Evolutionary conservation across 164 flowering plant genomes (phyloP), one percentile per base, ranked within the genome.

Genomic region (Echeveria elegans): DNA sequence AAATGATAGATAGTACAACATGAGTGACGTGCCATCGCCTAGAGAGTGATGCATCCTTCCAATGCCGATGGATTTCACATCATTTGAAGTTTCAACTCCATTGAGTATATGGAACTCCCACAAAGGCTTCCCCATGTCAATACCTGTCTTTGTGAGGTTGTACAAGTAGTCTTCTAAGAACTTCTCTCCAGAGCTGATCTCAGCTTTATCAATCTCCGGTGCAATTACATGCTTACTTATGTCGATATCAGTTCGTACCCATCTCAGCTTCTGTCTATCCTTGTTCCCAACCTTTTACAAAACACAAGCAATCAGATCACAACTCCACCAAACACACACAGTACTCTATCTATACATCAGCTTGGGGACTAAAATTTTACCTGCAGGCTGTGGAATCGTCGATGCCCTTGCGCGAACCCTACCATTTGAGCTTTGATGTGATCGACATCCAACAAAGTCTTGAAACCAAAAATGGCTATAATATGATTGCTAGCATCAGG

Each of bases 101-200:
- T 86, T 83, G 58, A 88, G 85, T 37, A 83, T 47, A 68, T 88
- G 91, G 37, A 83, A 70, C 1, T 88, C 95, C 95, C 95, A 88
- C 0, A 85, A 62, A 2, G 95, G 91, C 43, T 76, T 82, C 1
- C 87, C 76, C 64, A 50, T 60, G 73, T 86, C 87, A 9, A 86
- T 67, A 2, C 74, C 15, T 16, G 75, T 76, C 61, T 60, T 76
- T 38, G 74, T 75, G 6, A 88, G 80, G 14, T 73, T 64, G 7
- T 75, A 72, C 6, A 78, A 43, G 73, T 82, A 88, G 53, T 81
- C 79, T 63, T 85, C 91, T 9, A 88, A 75, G 26, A 78, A 85
- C 30, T 75, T 56, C 40, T 83, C 88, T 0, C 82, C 70, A 0
- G 74, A 71, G 4, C 75, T 74, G 34, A 71, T 74, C 18, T 70